Evolutionary conservation across 805 yeast genomes (phyloP).

Genomic region (Hanseniaspora vineae): DNA sequence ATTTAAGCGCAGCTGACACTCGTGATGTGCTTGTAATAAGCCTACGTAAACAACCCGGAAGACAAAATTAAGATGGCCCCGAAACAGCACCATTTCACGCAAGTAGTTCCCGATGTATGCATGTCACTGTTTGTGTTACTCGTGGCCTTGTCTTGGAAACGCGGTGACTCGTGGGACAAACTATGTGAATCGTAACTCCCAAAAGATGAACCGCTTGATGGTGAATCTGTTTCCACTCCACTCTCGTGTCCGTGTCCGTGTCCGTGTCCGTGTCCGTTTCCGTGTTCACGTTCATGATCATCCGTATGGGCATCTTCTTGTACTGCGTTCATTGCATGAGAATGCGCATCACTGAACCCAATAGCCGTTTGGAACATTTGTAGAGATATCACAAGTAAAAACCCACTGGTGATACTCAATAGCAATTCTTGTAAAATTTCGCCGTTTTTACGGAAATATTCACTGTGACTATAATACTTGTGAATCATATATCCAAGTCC

Average conservation of each 20-base stretch:
- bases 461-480: slow-evolving; percentile 24
- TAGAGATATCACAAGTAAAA: slow-evolving; percentile 64
- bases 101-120: slow-evolving; percentile 23
- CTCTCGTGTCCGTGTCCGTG: too few species aligned
- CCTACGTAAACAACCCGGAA: slow-evolving; percentile 10
- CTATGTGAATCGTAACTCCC: not conserved
- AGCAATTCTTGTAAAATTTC: slow-evolving; percentile 43
- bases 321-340: slow-evolving; percentile 15
- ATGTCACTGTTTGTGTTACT: slow-evolving; percentile 8
- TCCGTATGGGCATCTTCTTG: slow-evolving; percentile 13
- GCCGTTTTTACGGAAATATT: slow-evolving; percentile 21
- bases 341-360: slow-evolving; percentile 61
- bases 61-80: slow-evolving; percentile 21
- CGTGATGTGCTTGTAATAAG: too few species aligned
- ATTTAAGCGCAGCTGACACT: too few species aligned
- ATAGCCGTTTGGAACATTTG: slow-evolving; percentile 81
- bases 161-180: too few species aligned
- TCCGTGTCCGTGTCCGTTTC: not conserved
- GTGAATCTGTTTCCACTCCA: too few species aligned
- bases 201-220: too few species aligned
- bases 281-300: slow-evolving; percentile 13
- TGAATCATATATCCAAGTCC: slow-evolving; percentile 46
- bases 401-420: slow-evolving; percentile 71
- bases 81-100: slow-evolving; percentile 23
- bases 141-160: not conserved